Evolutionary conservation across 768 basidiomycete genomes (phyloP).

Genomic region (Naganishia vaughanmartiniae): DNA sequence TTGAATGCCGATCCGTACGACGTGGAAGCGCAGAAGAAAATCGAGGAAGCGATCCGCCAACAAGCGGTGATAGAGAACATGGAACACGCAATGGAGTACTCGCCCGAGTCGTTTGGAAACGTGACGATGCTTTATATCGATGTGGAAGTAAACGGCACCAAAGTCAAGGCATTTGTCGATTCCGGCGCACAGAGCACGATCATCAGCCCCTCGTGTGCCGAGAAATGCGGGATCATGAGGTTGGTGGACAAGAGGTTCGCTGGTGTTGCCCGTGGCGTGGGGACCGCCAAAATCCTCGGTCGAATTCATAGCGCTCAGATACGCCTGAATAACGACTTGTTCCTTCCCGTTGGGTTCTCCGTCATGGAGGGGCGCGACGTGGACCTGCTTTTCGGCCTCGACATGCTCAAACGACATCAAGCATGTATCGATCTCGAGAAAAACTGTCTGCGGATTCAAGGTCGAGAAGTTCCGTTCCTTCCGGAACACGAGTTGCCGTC

Average conservation of each 20-base stretch:
- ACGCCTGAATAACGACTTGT: constrained; percentile 70
- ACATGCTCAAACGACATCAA: constrained; percentile 97
- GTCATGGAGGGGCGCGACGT: constrained; percentile 94
- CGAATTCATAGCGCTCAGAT: constrained; percentile 90
- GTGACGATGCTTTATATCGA: constrained; percentile 96
- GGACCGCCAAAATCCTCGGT: constrained; percentile 89
- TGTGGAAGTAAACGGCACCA: constrained; percentile 84
- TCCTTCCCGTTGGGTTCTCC: constrained; percentile 85
- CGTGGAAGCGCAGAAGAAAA: constrained; percentile 83
- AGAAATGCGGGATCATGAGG: constrained; percentile 93
- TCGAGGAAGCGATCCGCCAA: constrained; percentile 88
- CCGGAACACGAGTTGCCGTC: constrained; percentile 91
- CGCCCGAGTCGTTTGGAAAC: constrained; percentile 84
- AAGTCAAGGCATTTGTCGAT: constrained; percentile 95
- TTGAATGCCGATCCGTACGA: constrained; percentile 88
- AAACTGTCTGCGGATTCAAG: constrained; percentile 86
- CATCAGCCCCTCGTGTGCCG: constrained; percentile 90
- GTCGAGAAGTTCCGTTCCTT: constrained; percentile 80
- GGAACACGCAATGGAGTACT: constrained; percentile 88
- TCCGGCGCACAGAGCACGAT: constrained; percentile 96
- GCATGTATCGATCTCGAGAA: constrained; percentile 92
- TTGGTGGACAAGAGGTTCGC: constrained; percentile 80
- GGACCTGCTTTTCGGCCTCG: constrained; percentile 94
- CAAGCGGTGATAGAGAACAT: constrained; percentile 87
- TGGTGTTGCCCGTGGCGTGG: constrained; percentile 89